Base-by-base conservation (phyloP, 164 flowering plant genomes). In the Vitis rotundifolia region DNA sequence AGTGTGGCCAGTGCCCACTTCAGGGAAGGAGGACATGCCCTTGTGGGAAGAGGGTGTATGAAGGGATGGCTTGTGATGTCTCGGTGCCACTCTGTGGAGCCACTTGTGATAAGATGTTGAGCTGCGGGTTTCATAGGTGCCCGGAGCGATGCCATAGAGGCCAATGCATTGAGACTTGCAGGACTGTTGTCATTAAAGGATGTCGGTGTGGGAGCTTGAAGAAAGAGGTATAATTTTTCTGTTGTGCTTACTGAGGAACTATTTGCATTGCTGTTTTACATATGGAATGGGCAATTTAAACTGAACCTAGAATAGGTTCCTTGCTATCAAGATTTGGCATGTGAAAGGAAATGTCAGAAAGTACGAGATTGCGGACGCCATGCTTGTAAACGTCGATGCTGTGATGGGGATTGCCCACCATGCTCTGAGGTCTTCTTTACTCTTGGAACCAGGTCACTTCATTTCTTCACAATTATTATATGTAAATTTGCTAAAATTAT, bases 111-210 rank as follows among this genome's bases (percentile, higher is more conserved):
- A 92, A 88, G 77, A 69, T 82, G 81, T 73, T 94, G 83, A 74
- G 74, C 48, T 92, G 98, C 58, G 88, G 94, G 12, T 73, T 64
- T 28, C 98, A 94, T 70, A 73, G 86, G 80, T 94, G 98, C 71
- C 98, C 91, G 0, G 98, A 92, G 70, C 81, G 98, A 65, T 94
- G 98, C 76, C 98, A 94, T 63, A 88, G 89, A 0, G 95, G 98
- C 5, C 71, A 82, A 0, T 94, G 98, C 70, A 64, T 83, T 16
- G 94, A 83, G 79, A 91, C 90, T 65, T 94, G 98, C 70, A 81
- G 98, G 71, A 82, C 68, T 51, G 88, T 94, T 51, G 75, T 87
- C 11, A 64, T 74, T n/a, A 94, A 92, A 79, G 78, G 76, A 4
- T 94, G 98, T 77, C 77, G 95, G 69, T 94, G 98, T 72, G 90